Conservation (phyloP, 192 early-diverging fungal genomes). For the Diversispora epigaea region DNA sequence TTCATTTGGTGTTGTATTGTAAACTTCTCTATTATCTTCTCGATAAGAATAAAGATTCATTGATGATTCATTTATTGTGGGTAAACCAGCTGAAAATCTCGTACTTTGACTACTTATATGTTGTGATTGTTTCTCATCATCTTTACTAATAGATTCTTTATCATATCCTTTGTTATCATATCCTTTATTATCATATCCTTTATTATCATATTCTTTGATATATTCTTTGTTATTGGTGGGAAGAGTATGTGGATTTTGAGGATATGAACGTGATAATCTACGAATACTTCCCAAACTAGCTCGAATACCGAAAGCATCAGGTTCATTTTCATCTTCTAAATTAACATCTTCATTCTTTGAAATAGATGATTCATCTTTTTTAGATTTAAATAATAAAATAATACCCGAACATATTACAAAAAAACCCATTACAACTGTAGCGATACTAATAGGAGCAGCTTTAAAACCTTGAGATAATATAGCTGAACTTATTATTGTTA, state of each 20-base stretch:
- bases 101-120: background rate
- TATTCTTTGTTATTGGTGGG: background rate
- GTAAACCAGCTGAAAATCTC: background rate
- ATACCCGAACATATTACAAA: slow-evolving; percentile 62
- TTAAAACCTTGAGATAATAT: slow-evolving; percentile 66
- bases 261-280: slow-evolving; percentile 14
- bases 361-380: slow-evolving; percentile 24
- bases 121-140: background rate
- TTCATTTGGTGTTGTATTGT: background rate
- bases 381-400: slow-evolving; percentile 49
- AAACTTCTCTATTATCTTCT: background rate
- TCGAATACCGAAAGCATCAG: slow-evolving; percentile 17
- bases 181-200: background rate
- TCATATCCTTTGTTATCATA: too few relatives aligned
- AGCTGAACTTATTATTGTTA: slow-evolving; percentile 63
- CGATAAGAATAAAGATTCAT: background rate
- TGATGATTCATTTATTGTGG: background rate
- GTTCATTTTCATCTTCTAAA: background rate
- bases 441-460: slow-evolving; percentile 41
- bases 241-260: background rate
- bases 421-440: slow-evolving; percentile 58
- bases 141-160: slow-evolving; percentile 1
- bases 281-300: slow-evolving; percentile 33
- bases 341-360: background rate
- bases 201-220: background rate